Percentiles rank a stretch among this genome's conserved stretches.
Conservation (phyloP, 1,284 basidiomycete genomes). For the Cerrena zonata region DNA sequence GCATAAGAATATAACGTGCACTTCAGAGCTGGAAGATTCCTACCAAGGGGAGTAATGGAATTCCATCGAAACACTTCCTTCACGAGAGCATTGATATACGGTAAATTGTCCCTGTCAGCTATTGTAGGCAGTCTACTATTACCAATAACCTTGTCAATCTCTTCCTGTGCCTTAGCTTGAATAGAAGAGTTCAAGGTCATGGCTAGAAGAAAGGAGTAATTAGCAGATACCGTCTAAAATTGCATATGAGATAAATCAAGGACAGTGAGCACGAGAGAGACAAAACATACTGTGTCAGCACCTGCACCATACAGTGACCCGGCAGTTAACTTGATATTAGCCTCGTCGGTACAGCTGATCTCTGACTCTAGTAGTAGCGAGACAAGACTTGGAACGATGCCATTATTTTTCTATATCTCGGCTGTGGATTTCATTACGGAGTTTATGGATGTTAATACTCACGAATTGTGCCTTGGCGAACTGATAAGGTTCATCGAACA, state of each 20-base stretch:
- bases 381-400: no score
- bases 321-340: constrained; percentile 2
- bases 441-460: no score
- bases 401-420: no score
- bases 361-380: no score
- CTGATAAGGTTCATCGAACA: no score
- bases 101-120: constrained; percentile 13
- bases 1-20: neutral
- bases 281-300: constrained; percentile 7
- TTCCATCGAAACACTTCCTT: constrained; percentile 19
- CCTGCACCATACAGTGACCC: constrained; percentile 4
- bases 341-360: no score
- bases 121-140: constrained; percentile 14
- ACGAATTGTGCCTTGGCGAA: no score
- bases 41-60: constrained; percentile 16
- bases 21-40: neutral
- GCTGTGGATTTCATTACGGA: no score
- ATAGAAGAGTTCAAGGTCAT: constrained; percentile 22
- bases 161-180: constrained; percentile 23
- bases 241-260: neutral
- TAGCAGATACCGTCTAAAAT: constrained; percentile 16
- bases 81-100: constrained; percentile 19
- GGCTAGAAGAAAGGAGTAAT: constrained; percentile 19
- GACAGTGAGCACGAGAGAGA: neutral
- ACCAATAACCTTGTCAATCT: constrained; percentile 26